Evolutionary conservation across 176 grass and related monocot genomes (phyloP), one percentile per base, ranked within the genome.

Genomic region (Poa annua): DNA sequence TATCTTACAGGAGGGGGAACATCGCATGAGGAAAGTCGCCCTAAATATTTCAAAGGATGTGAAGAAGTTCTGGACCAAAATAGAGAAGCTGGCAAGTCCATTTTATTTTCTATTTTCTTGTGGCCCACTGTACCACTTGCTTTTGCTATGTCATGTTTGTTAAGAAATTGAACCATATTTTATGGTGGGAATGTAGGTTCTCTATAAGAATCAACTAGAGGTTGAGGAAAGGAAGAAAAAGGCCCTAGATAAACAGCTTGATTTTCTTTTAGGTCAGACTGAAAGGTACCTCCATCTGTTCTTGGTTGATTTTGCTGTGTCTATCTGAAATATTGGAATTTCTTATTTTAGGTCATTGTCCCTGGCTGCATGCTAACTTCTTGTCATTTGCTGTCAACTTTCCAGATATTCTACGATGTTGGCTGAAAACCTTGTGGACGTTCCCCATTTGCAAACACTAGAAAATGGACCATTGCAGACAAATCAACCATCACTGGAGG

Each of bases 11-110:
- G 96, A 93, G 92, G 96, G 87, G 72, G 96, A 99, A 71, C 93
- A 92, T 70, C 94, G 96, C 29, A 17, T 99, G 54, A 96, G 75
- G 71, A 99, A 94, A 94, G 91, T 96, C 26, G 96, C 96, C 50
- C 55, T 96, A 52, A 99, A 96, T 87, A 94, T 99, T 77, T 99
- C 96, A 14, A 99, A 99, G 86, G 96, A 99, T 41, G 93, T 99
- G 83, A 99, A 96, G 86, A 99, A 99, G 82, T 99, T 99, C 75
- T 99, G 96, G 96, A 90, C 85, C 21, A 99, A 99, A 90, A 96
- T 99, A 88, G 96, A 99, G 86, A 99, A 96, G 47, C 79, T 99
- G 89, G 96, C 71, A 85, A 92, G 89, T 92, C 80, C 38, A 71
- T 84, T 67, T 91, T 68, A n/a, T 8, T 10, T 33, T 11, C 25